phyloP scores from a whole-genome alignment of 306 rosid genomes.

The Bauhinia variegata region DNA sequence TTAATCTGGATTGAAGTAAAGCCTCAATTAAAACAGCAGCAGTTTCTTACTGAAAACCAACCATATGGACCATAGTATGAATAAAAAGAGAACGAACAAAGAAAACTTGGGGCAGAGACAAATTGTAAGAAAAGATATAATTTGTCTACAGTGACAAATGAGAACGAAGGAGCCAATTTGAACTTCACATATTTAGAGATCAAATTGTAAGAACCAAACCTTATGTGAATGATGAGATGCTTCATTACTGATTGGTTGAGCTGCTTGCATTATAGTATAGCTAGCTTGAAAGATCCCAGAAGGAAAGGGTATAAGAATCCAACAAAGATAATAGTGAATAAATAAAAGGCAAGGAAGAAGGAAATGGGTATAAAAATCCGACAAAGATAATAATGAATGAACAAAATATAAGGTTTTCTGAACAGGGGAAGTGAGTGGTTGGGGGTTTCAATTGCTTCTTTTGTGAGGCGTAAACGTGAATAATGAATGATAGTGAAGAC shows the following conservation, averaged over 20 bases:
- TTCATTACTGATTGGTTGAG: conserved; percentile 40
- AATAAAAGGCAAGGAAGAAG: too few relatives aligned
- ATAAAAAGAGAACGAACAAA: background rate
- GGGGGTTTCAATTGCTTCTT: background rate
- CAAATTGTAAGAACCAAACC: conserved; percentile 29
- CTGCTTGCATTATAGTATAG: conserved; percentile 55
- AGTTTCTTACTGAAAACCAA: background rate
- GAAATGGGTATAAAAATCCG: conserved; percentile 6
- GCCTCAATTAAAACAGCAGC: too few relatives aligned
- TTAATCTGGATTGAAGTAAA: conserved; percentile 24
- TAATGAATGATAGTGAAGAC: background rate
- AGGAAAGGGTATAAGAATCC: conserved; percentile 11
- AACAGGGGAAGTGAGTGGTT: background rate
- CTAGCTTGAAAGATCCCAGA: conserved; percentile 26
- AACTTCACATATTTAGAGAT: conserved; percentile 17
- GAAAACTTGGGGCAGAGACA: background rate
- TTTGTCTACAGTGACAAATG: conserved; percentile 4
- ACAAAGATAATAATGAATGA: conserved; percentile 26
- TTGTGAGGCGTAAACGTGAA: background rate
- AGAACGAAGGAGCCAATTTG: conserved; percentile 10
- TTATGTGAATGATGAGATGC: conserved; percentile 36
- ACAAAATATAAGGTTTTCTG: background rate
- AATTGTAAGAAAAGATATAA: too few relatives aligned
- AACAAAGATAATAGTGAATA: conserved; percentile 27
- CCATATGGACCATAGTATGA: background rate